Percentiles rank a stretch among this genome's conserved stretches.
phyloP scores from a whole-genome alignment of 2,329 filamentous ascomycete species.

The Diaporthe caulivora region DNA sequence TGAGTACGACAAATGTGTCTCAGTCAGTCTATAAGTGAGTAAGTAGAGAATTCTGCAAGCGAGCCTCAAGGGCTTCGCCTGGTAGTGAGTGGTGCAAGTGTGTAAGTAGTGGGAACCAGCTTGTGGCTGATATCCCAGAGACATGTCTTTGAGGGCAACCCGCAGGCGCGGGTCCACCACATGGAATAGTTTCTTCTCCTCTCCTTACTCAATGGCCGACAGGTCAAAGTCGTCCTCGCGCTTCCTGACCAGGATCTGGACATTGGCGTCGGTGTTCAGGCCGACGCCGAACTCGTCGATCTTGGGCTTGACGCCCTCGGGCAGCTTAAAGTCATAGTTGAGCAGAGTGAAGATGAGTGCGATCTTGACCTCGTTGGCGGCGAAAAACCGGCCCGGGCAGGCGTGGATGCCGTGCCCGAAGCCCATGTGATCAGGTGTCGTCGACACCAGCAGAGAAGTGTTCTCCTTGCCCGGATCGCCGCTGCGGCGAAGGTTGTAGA shows the following conservation, averaged over 20 bases:
- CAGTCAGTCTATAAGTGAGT: not conserved
- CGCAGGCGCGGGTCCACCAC: not conserved
- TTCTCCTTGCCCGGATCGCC: constrained; percentile 41
- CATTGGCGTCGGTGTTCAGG: not conserved
- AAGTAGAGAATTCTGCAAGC: not conserved
- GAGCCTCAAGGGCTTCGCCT: not conserved
- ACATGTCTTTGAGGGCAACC: not conserved
- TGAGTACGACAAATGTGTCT: not conserved
- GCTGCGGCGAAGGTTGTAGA: constrained; percentile 31
- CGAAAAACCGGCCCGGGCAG: constrained; percentile 52
- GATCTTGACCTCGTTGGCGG: constrained; percentile 49
- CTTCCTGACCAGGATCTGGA: not conserved
- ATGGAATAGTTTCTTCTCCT: not conserved
- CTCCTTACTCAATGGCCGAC: not conserved
- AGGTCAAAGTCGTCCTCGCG: constrained; percentile 20
- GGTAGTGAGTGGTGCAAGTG: not conserved
- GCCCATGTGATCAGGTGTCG: constrained; percentile 19
- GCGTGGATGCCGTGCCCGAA: constrained; percentile 52
- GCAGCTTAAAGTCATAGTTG: constrained; percentile 39
- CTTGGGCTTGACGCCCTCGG: constrained; percentile 34
- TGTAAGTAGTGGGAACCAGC: not conserved
- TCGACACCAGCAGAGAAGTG: constrained; percentile 5
- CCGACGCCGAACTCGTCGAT: not conserved
- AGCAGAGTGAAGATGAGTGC: constrained; percentile 18
- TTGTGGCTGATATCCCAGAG: not conserved